Evolutionary conservation across 345 rosid species (phyloP).

Genomic region (Acer saccharum): DNA sequence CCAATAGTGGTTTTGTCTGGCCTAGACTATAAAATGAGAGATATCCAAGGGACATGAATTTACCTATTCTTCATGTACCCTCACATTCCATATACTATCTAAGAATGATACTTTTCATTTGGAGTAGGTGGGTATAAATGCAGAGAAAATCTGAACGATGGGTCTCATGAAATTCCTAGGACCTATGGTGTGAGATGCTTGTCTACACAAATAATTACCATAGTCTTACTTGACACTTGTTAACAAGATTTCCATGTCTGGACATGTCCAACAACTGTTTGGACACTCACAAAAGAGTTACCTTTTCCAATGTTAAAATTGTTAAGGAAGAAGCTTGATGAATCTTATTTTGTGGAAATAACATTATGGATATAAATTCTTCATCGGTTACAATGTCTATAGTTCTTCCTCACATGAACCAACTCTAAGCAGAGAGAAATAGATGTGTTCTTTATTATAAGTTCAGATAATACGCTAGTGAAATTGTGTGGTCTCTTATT

Average conservation of each 20-base stretch:
- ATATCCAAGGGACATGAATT: background rate
- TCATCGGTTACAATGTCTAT: background rate
- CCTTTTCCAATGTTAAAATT: background rate
- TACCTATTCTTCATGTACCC: background rate
- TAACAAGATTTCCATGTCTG: background rate
- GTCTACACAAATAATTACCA: background rate
- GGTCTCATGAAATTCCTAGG: background rate
- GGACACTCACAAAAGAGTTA: background rate
- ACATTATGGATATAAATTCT: background rate
- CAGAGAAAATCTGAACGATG: background rate
- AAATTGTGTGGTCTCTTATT: background rate
- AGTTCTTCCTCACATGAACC: background rate
- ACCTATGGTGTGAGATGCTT: background rate
- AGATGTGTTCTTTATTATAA: background rate
- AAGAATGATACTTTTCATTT: background rate
- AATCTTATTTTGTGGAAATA: background rate
- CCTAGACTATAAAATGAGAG: constrained; percentile 13
- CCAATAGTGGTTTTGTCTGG: background rate
- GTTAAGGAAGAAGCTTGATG: background rate
- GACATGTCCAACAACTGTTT: constrained; percentile 5
- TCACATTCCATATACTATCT: background rate
- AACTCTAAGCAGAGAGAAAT: background rate
- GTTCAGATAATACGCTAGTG: background rate
- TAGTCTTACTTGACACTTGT: background rate
- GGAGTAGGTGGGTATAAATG: background rate